phyloP scores from a whole-genome alignment of 1,139 yeast species.

The Protomyces gravidus region DNA sequence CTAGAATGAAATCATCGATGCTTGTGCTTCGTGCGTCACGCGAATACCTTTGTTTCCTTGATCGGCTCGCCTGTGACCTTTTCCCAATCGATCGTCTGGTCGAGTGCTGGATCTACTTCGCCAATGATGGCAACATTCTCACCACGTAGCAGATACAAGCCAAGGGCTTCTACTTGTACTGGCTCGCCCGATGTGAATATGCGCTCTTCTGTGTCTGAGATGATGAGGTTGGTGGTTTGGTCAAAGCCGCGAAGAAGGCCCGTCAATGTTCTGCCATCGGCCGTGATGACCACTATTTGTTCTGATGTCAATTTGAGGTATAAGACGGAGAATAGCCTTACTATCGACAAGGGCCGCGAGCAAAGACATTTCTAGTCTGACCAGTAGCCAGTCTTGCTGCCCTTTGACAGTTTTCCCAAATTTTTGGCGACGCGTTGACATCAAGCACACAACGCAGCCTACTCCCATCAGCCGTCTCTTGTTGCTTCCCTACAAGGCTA shows the following conservation, averaged over 20 bases:
- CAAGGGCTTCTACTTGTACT: conserved; percentile 19
- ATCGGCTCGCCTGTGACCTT: conserved; percentile 30
- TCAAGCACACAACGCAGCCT: too few relatives aligned
- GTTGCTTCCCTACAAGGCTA: too few relatives aligned
- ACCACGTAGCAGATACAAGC: conserved; percentile 29
- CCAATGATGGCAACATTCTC: conserved; percentile 30
- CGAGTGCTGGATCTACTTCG: conserved; percentile 23
- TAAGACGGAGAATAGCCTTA: neutral
- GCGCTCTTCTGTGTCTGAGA: conserved; percentile 29
- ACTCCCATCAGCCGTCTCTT: too few relatives aligned
- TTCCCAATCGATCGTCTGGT: conserved; percentile 28
- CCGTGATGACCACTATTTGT: conserved; percentile 28
- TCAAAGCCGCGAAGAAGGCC: conserved; percentile 28
- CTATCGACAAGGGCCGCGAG: neutral
- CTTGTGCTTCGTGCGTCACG: neutral
- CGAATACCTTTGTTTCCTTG: conserved; percentile 23
- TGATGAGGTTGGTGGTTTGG: conserved; percentile 30
- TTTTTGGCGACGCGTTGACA: too few relatives aligned
- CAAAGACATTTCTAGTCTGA: neutral
- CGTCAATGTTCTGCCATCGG: conserved; percentile 29
- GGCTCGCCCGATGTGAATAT: conserved; percentile 27
- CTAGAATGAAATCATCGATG: neutral
- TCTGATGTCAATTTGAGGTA: neutral
- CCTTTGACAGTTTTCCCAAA: too few relatives aligned
- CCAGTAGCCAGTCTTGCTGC: too few relatives aligned